Base-by-base conservation (phyloP, 2,329 filamentous ascomycete species). In the Microdochium paspali region DNA sequence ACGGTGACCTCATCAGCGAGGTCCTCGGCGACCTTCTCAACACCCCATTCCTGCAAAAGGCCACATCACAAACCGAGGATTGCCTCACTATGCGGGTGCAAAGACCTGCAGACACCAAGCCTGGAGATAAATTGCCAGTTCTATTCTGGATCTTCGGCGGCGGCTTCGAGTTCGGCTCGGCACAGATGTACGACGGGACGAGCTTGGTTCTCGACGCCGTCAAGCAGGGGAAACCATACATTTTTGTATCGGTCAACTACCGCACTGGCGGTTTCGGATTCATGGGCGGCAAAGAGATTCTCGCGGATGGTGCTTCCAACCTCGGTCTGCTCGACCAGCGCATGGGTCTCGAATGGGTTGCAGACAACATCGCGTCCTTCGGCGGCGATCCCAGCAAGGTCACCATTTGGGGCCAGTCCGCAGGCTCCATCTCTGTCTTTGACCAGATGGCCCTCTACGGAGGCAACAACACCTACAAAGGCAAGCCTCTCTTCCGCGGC, bases 241-340 rank as follows among this genome's bases (percentile, higher is more conserved):
- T 87, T 32, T 80, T 79, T 44, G 81, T 86, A 1, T 71, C 75
- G 0, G 74, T 84, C 51, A 84, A 84, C 58, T 85, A 85, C 61
- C 76, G 79, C 1, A 64, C 82, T 1, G 75, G 74, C n/a, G 77
- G 72, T 0, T 84, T 83, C 53, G 82, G 80, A 0, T 84, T 83
- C 58, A 53, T 84, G 51, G 68, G 73, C 0, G 79, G 79, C 1
- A 69, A 69, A 44, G 76, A 82, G 54, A 66, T 83, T 24, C 61
- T 74, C 3, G 65, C 66, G 3, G 77, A 80, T 50, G 78, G 77
- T 0, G 68, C 73, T 3, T 59, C 74, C 1, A 85, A 85, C 51
- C 57, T 82, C 2, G 81, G 81, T 2, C 65, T 83, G 2, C 65
- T 77, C 0, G 82, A 85, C 53, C 80, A 84, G 56, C 66, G 78